Conservation (phyloP, 2,329 filamentous ascomycete species). For the Allantophomopsis cytisporea region DNA sequence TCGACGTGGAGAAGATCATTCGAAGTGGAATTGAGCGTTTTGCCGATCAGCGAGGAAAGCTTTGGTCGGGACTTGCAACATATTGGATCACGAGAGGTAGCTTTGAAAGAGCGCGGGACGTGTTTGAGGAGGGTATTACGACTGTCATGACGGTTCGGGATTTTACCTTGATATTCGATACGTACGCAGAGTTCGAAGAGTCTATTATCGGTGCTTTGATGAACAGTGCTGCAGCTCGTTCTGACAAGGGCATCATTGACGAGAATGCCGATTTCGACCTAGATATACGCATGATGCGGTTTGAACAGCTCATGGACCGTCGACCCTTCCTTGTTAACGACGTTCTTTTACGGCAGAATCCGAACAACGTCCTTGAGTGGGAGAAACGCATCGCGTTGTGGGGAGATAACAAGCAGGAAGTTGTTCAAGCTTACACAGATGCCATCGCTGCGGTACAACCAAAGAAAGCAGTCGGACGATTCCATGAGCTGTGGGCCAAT, state of each 20-base stretch:
- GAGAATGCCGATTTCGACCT: slow-evolving; percentile 85
- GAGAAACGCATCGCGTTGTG: slow-evolving; percentile 92
- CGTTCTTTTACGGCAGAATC: slow-evolving; percentile 87
- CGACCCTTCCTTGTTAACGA: slow-evolving; percentile 94
- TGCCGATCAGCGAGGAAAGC: slow-evolving; percentile 82
- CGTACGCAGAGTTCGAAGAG: slow-evolving; percentile 94
- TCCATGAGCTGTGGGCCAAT: slow-evolving; percentile 90
- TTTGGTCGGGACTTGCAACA: slow-evolving; percentile 89
- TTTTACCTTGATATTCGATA: slow-evolving; percentile 92
- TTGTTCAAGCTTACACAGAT: slow-evolving; percentile 88
- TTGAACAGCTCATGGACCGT: slow-evolving; percentile 95
- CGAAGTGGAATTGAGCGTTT: slow-evolving; percentile 84
- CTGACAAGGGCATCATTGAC: slow-evolving; percentile 66
- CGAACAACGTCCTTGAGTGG: slow-evolving; percentile 93
- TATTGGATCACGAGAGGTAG: slow-evolving; percentile 93
- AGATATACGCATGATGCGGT: slow-evolving; percentile 94
- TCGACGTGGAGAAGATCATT: slow-evolving; percentile 86
- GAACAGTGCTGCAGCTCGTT: slow-evolving; percentile 68
- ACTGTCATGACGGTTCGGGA: slow-evolving; percentile 98
- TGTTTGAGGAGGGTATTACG: slow-evolving; percentile 92
- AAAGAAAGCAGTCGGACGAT: slow-evolving; percentile 85
- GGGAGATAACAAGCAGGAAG: slow-evolving; percentile 83
- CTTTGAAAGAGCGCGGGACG: slow-evolving; percentile 83
- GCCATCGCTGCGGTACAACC: slow-evolving; percentile 88
- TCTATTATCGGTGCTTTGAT: slow-evolving; percentile 85